phyloP scores from a whole-genome alignment of 495 filamentous ascomycete genomes.

The Stereocaulon alpinum region DNA sequence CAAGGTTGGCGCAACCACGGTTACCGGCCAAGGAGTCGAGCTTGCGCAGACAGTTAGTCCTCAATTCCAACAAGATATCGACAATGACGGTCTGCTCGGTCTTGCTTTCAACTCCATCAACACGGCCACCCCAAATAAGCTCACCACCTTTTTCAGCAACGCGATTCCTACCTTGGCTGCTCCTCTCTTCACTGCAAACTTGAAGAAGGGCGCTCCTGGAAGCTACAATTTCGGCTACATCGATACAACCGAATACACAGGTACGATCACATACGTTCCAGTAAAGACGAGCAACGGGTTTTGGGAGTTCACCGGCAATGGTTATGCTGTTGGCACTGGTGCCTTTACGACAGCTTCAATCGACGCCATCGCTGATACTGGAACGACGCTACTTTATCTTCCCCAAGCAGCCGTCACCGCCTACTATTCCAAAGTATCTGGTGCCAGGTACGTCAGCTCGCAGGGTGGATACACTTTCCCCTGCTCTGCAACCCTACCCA shows the following conservation, averaged over 20 bases:
- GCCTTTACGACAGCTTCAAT: conserved; percentile 29
- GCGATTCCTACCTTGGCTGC: conserved; percentile 45
- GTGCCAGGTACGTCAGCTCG: conserved; percentile 35
- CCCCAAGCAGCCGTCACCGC: conserved; percentile 42
- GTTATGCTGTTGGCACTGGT: conserved; percentile 50
- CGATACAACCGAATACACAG: conserved; percentile 51
- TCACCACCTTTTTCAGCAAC: conserved; percentile 68
- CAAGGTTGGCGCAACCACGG: conserved; percentile 52
- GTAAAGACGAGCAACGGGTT: conserved; percentile 54
- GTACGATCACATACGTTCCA: conserved; percentile 47
- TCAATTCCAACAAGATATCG: conserved; percentile 47
- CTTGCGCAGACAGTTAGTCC: conserved; percentile 50
- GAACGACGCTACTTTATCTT: conserved; percentile 63
- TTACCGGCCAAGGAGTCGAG: conserved; percentile 57
- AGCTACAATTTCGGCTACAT: conserved; percentile 69
- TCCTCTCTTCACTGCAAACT: conserved; percentile 58
- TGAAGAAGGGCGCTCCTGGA: conserved; percentile 55
- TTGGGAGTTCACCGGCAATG: conserved; percentile 58
- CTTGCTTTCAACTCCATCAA: conserved; percentile 64
- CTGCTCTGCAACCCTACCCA: conserved; percentile 51
- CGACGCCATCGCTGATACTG: conserved; percentile 54
- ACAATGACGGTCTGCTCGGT: conserved; percentile 62
- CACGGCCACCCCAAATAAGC: conserved; percentile 48
- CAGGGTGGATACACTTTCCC: conserved; percentile 59
- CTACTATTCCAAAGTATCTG: conserved; percentile 53